Percentiles rank a stretch among this genome's conserved stretches.
Evolutionary conservation across 768 basidiomycete species (phyloP).

Genomic region (Tricholoma saponaceum): DNA sequence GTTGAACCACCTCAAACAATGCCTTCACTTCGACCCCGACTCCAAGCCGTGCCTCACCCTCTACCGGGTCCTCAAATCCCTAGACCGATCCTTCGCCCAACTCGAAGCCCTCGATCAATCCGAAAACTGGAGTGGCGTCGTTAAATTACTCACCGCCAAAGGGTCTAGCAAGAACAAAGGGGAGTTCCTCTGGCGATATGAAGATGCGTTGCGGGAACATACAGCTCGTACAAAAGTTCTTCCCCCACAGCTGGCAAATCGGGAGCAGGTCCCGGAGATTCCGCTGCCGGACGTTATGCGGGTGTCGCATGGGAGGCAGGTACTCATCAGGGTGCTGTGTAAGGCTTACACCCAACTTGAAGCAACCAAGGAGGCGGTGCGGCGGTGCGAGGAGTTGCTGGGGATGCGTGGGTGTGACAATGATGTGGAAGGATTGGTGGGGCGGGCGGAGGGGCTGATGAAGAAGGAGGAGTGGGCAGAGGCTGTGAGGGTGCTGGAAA

Average conservation of each 20-base stretch:
- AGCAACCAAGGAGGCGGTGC: slow-evolving; percentile 47
- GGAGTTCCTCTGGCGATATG: slow-evolving; percentile 59
- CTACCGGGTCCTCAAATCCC: no score
- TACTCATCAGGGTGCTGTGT: slow-evolving; percentile 62
- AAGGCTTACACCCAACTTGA: slow-evolving; percentile 68
- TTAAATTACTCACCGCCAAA: slow-evolving; percentile 46
- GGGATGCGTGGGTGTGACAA: slow-evolving; percentile 61
- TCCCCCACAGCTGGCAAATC: slow-evolving; percentile 20
- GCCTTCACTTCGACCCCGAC: slow-evolving; percentile 77
- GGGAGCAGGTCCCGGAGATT: slow-evolving; percentile 30
- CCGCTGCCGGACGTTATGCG: slow-evolving; percentile 49
- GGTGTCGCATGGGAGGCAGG: slow-evolving; percentile 55
- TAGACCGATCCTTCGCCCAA: no score
- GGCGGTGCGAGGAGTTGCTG: slow-evolving; percentile 71
- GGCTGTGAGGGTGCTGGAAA: slow-evolving; percentile 71
- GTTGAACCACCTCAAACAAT: slow-evolving; percentile 81
- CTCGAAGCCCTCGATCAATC: no score
- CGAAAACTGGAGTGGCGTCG: no score
- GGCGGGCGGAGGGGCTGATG: slow-evolving; percentile 65
- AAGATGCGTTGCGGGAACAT: slow-evolving; percentile 58
- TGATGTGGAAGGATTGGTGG: slow-evolving; percentile 77
- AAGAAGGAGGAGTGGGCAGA: slow-evolving; percentile 84
- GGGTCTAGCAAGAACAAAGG: slow-evolving; percentile 38
- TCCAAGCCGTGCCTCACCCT: no score
- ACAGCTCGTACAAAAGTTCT: slow-evolving; percentile 37